Evolutionary conservation across 2,329 filamentous ascomycete species (phyloP).

Genomic region (Aphanocladium album): DNA sequence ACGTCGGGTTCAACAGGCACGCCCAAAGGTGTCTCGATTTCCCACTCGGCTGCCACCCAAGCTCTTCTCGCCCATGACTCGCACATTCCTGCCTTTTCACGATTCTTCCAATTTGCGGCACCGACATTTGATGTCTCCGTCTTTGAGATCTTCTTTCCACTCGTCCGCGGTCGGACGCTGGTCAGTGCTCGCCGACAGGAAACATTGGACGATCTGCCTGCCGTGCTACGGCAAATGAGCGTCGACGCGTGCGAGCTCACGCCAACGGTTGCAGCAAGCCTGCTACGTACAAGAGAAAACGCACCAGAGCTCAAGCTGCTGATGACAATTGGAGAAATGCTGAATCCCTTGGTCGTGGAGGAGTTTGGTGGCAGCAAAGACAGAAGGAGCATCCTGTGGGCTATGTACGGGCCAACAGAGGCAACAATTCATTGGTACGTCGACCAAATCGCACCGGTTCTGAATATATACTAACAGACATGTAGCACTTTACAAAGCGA

Average conservation of each 20-base stretch:
- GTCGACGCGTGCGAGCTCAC: slow-evolving; percentile 87
- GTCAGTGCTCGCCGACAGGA: slow-evolving; percentile 63
- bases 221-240: slow-evolving; percentile 56
- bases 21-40: slow-evolving; percentile 81
- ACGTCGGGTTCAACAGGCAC: slow-evolving; percentile 86
- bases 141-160: slow-evolving; percentile 90
- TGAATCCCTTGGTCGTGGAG: slow-evolving; percentile 68
- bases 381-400: slow-evolving; percentile 66
- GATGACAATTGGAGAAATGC: slow-evolving; percentile 89
- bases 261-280: slow-evolving; percentile 75
- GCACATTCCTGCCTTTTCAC: slow-evolving; percentile 68
- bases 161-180: slow-evolving; percentile 68
- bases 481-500: slow-evolving; percentile 62
- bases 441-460: background rate
- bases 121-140: slow-evolving; percentile 93
- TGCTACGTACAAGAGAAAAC: slow-evolving; percentile 62
- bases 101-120: slow-evolving; percentile 87
- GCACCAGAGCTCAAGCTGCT: slow-evolving; percentile 67
- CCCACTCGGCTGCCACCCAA: slow-evolving; percentile 75
- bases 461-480: slow-evolving; percentile 6
- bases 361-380: slow-evolving; percentile 65
- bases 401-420: slow-evolving; percentile 93
- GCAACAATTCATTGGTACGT: slow-evolving; percentile 76
- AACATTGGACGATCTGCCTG: slow-evolving; percentile 71
- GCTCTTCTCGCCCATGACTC: slow-evolving; percentile 75